phyloP scores from a whole-genome alignment of 495 filamentous ascomycete species.

The Rostrohypoxylon terebratum region DNA sequence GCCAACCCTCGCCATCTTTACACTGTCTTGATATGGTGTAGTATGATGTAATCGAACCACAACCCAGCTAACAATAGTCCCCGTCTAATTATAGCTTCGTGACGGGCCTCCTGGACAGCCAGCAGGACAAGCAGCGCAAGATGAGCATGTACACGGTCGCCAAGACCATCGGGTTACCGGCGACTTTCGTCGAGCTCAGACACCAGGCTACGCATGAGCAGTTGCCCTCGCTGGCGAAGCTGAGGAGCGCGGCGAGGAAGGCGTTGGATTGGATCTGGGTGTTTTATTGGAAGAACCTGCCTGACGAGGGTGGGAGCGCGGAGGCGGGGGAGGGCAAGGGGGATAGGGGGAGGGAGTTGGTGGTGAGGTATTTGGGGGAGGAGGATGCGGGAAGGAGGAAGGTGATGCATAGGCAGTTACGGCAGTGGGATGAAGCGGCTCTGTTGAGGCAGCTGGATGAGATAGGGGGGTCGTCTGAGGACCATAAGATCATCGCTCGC shows the following conservation, averaged over 20 bases:
- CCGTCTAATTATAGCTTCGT: constrained; percentile 73
- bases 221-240: constrained; percentile 76
- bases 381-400: constrained; percentile 22
- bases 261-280: constrained; percentile 88
- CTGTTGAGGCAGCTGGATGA: constrained; percentile 49
- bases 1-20: background rate
- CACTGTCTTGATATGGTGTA: background rate
- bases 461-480: constrained; percentile 50
- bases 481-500: constrained; percentile 51
- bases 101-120: constrained; percentile 84
- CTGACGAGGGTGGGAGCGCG: constrained; percentile 21
- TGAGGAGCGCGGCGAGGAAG: constrained; percentile 72
- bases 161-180: constrained; percentile 77
- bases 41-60: constrained; percentile 7
- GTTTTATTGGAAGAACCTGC: constrained; percentile 78
- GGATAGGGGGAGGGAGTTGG: constrained; percentile 37
- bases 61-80: constrained; percentile 13
- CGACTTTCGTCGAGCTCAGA: constrained; percentile 87
- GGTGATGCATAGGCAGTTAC: constrained; percentile 38
- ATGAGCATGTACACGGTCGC: constrained; percentile 87
- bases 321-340: constrained; percentile 17
- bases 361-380: constrained; percentile 47
- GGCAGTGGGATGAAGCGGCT: constrained; percentile 43
- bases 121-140: constrained; percentile 74
- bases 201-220: constrained; percentile 92